A percentile compares a stretch with the other conserved stretches of the same genome.
Conservation (phyloP, 495 filamentous ascomycete species). For the Penicillium egyptiacum region DNA sequence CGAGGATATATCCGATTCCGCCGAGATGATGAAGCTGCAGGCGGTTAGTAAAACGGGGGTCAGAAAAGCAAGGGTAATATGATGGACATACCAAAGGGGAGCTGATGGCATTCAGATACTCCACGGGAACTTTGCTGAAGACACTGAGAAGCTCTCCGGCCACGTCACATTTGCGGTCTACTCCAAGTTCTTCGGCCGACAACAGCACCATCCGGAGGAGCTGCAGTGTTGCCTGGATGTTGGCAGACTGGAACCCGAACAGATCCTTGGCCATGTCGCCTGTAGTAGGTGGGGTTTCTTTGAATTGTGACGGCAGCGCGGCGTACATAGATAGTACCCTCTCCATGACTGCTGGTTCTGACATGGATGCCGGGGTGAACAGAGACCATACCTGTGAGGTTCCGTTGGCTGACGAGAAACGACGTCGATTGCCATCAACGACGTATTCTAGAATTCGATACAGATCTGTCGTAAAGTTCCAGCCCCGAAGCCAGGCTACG, state of each 20-base stretch:
- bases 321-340: conserved; percentile 41
- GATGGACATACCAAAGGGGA: conserved; percentile 40
- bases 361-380: conserved; percentile 28
- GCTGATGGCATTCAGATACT: conserved; percentile 49
- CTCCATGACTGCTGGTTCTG: conserved; percentile 37
- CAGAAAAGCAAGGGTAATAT: background rate
- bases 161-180: conserved; percentile 48
- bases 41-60: background rate
- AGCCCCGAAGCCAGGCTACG: conserved; percentile 48
- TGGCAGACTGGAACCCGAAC: conserved; percentile 54
- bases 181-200: conserved; percentile 40
- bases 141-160: conserved; percentile 47
- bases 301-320: conserved; percentile 41
- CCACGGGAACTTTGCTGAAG: conserved; percentile 45
- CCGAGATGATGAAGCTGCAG: conserved; percentile 47
- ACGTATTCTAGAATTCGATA: conserved; percentile 52
- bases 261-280: conserved; percentile 37
- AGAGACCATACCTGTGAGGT: conserved; percentile 32
- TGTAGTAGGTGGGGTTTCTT: conserved; percentile 33
- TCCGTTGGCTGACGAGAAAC: conserved; percentile 29
- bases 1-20: conserved; percentile 51
- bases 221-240: conserved; percentile 52
- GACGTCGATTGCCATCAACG: conserved; percentile 35
- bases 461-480: conserved; percentile 54
- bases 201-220: conserved; percentile 52